Evolutionary conservation across 1,139 yeast species (phyloP).

Genomic region (Hemisphaericaspora lyxosophila): DNA sequence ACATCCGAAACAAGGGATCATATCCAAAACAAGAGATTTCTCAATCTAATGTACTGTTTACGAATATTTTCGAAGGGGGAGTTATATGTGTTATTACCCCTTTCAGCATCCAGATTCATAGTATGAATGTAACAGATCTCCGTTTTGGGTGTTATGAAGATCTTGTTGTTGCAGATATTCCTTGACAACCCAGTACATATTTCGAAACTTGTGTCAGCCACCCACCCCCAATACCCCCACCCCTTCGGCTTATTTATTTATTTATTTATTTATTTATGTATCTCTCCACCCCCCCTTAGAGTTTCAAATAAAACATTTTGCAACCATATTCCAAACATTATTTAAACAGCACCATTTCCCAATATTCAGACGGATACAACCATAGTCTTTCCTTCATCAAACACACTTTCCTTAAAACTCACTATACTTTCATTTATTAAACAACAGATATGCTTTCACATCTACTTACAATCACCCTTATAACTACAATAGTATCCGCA

Average conservation of each 20-base stretch:
- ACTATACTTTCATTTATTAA: no score
- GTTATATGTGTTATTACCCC: neutral
- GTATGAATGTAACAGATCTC: neutral
- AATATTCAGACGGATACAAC: no score
- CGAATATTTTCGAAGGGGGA: neutral
- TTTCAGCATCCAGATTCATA: neutral
- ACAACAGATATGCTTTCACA: neutral
- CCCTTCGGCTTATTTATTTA: neutral
- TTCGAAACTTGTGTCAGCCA: neutral
- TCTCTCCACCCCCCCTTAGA: neutral
- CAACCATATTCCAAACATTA: neutral
- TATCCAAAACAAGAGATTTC: no score
- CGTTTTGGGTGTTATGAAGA: neutral
- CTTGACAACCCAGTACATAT: neutral
- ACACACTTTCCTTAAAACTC: no score
- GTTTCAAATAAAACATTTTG: neutral
- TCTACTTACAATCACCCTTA: neutral
- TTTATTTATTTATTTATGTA: no score
- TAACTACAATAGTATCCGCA: conserved; percentile 8
- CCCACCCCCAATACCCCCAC: no score
- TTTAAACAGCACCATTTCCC: neutral
- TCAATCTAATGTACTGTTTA: no score
- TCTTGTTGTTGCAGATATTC: neutral
- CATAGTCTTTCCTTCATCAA: no score
- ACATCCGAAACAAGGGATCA: no score